Conservation (phyloP, 805 yeast genomes). For the Candida schatavii region DNA sequence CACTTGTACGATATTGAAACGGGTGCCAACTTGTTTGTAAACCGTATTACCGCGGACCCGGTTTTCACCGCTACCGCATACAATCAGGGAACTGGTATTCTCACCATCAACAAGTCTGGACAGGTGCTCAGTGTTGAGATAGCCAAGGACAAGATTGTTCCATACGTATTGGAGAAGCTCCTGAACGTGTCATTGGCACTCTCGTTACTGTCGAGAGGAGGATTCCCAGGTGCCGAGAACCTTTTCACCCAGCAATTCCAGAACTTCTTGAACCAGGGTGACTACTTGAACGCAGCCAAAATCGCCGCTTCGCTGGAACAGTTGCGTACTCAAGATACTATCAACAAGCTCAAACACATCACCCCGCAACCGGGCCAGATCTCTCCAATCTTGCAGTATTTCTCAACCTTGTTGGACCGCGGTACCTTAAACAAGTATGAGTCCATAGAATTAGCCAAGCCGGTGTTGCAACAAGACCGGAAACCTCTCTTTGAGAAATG, state of each 20-base stretch:
- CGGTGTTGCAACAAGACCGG: constrained; percentile 93
- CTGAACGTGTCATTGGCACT: constrained; percentile 86
- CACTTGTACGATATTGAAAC: constrained; percentile 93
- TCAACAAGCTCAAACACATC: constrained; percentile 83
- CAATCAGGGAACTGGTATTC: constrained; percentile 73
- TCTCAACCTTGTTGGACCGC: constrained; percentile 85
- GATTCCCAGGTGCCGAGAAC: constrained; percentile 95
- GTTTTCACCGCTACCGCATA: constrained; percentile 85
- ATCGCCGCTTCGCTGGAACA: constrained; percentile 94
- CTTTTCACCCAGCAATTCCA: constrained; percentile 91
- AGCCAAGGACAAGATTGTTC: constrained; percentile 78
- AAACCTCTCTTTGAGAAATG: constrained; percentile 93
- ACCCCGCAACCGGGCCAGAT: constrained; percentile 94
- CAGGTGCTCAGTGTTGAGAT: constrained; percentile 92
- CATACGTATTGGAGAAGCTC: constrained; percentile 82
- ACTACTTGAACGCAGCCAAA: constrained; percentile 89
- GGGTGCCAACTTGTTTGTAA: constrained; percentile 89
- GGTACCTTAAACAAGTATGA: constrained; percentile 91
- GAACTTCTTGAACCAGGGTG: constrained; percentile 76
- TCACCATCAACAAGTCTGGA: constrained; percentile 92
- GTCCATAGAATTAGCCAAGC: constrained; percentile 91
- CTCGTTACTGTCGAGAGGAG: constrained; percentile 89
- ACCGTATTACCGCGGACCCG: constrained; percentile 93
- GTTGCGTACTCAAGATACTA: constrained; percentile 91
- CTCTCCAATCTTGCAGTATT: constrained; percentile 90